Conservation (phyloP, 192 early-diverging fungal species). For the Gaertneriomyces sp. region DNA sequence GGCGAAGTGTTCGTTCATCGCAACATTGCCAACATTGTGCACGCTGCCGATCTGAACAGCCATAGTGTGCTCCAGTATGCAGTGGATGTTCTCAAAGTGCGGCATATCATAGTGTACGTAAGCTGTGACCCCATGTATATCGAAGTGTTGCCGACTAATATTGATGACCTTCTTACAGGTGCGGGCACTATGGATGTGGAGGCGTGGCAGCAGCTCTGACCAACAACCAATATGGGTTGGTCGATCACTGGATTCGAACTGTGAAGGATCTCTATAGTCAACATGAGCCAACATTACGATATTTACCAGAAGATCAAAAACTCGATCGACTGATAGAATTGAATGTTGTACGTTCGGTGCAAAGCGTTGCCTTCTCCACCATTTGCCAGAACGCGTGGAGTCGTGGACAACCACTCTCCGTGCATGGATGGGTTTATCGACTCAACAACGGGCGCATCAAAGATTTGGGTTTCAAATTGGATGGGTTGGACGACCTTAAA, state of each 20-base stretch:
- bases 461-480: conserved; percentile 20
- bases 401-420: conserved; percentile 63
- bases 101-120: conserved; percentile 83
- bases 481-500: conserved; percentile 14
- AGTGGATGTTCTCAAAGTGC: conserved; percentile 79
- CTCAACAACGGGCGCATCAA: conserved; percentile 37
- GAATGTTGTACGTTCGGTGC: conserved; percentile 74
- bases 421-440: conserved; percentile 51
- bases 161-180: background rate
- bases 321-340: conserved; percentile 50
- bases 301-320: conserved; percentile 4
- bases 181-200: conserved; percentile 45
- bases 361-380: conserved; percentile 72
- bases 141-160: background rate
- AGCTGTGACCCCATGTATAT: background rate
- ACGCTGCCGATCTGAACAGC: conserved; percentile 69
- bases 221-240: conserved; percentile 39
- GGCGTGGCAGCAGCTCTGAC: conserved; percentile 43
- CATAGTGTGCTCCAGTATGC: conserved; percentile 85
- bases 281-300: conserved; percentile 15
- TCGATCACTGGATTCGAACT: conserved; percentile 42
- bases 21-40: conserved; percentile 93
- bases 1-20: conserved; percentile 92
- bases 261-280: conserved; percentile 37
- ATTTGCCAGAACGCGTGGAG: conserved; percentile 88